These are phyloP conservation scores for Rhynchosporium graminicola DNA, from an alignment of 2,329 filamentous ascomycete species.

Conservation along the genomic window DNA sequence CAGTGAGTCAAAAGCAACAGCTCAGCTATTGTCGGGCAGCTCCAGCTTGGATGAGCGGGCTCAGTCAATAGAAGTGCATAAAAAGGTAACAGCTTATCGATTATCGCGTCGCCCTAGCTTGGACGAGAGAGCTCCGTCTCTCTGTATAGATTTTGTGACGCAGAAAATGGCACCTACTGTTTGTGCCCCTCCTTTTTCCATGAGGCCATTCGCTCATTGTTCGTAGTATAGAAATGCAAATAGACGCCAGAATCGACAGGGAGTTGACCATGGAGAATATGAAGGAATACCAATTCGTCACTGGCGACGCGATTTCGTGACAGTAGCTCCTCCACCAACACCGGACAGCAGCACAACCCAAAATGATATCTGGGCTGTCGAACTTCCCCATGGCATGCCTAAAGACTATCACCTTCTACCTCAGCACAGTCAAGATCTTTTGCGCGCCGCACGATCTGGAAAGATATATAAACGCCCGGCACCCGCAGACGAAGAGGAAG, in stretches of 20 bases:
- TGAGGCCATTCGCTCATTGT: background rate
- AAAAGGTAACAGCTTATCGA: too few species aligned
- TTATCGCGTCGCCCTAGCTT: too few species aligned
- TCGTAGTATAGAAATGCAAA: conserved; percentile 36
- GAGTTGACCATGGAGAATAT: conserved; percentile 56
- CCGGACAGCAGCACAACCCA: conserved; percentile 61
- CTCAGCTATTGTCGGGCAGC: too few species aligned
- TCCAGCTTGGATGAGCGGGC: too few species aligned
- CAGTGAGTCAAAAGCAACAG: too few species aligned
- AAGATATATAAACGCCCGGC: conserved; percentile 72
- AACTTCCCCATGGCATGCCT: conserved; percentile 79
- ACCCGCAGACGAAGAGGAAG: conserved; percentile 61
- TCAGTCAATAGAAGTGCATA: too few species aligned
- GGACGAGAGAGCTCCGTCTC: too few species aligned
- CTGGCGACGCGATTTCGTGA: conserved; percentile 76
- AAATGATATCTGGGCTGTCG: conserved; percentile 70
- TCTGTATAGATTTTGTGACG: too few species aligned
- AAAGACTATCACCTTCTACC: conserved; percentile 78
- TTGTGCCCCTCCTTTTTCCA: background rate
- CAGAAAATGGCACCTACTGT: conserved; percentile 22
- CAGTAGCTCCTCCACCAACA: conserved; percentile 64
- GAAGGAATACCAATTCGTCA: conserved; percentile 76
- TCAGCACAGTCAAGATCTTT: conserved; percentile 76
- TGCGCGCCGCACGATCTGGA: conserved; percentile 78
- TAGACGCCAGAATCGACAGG: conserved; percentile 39